phyloP scores from a whole-genome alignment of 306 rosid species.

The apple (Malus domestica) region ASM211411v1 NC_041803.1:11589001-11589500 shows the following conservation, averaged over 20 bases:
- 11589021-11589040: no score
- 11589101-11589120: neutral
- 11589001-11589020: no score
- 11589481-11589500: constrained; percentile 37
- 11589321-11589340: constrained; percentile 6
- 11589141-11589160: neutral
- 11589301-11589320: neutral
- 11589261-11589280: constrained; percentile 79
- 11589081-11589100: neutral
- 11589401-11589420: constrained; percentile 67
- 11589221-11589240: constrained; percentile 91
- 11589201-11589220: constrained; percentile 41
- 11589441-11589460: constrained; percentile 68
- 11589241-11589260: constrained; percentile 83
- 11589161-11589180: neutral
- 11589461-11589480: constrained; percentile 46
- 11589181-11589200: neutral
- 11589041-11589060: no score
- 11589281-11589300: constrained; percentile 85
- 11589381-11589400: constrained; percentile 68
- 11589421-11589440: constrained; percentile 60
- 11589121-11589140: neutral
- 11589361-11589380: constrained; percentile 25
- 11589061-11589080: neutral
- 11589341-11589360: neutral